These are phyloP conservation scores for Pachyrhizus erosus DNA, from an alignment of 306 rosid species.

Conservation along the genomic window DNA sequence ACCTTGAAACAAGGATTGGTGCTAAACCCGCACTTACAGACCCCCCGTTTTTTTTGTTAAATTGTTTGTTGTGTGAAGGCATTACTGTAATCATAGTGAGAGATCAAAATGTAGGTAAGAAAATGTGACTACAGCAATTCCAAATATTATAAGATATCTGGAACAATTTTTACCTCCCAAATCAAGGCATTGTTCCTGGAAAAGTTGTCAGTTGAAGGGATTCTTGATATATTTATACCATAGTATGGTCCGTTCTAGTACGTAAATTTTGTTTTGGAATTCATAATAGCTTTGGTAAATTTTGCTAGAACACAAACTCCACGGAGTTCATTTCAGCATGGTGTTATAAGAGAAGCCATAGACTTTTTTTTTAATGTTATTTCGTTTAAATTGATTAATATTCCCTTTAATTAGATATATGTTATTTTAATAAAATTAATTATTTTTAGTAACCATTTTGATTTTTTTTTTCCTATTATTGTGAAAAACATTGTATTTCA, in stretches of 20 bases:
- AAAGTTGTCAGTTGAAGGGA: slow-evolving; percentile 1
- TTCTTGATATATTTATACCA: background rate
- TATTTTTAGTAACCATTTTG: no score
- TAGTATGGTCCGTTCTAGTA: no score
- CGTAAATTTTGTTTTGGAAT: background rate
- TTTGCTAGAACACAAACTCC: no score
- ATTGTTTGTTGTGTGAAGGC: slow-evolving; percentile 47
- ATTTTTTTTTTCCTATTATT: no score
- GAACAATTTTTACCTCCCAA: slow-evolving; percentile 29
- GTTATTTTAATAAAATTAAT: no score
- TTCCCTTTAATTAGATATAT: no score
- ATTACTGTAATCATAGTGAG: slow-evolving; percentile 61
- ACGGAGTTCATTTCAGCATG: no score
- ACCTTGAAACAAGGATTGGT: background rate
- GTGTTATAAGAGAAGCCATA: no score
- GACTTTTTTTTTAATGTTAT: no score
- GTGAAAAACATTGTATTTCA: no score
- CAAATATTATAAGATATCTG: slow-evolving; percentile 5
- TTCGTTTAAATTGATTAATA: no score
- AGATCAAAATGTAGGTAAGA: slow-evolving; percentile 52
- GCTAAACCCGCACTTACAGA: slow-evolving; percentile 24
- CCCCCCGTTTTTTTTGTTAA: background rate
- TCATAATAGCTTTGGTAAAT: no score
- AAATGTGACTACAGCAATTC: slow-evolving; percentile 29
- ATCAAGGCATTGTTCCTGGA: background rate